Evolutionary conservation across 805 yeast genomes (phyloP), one percentile per base, ranked within the genome.

Genomic region (Candida namnaoensis): DNA sequence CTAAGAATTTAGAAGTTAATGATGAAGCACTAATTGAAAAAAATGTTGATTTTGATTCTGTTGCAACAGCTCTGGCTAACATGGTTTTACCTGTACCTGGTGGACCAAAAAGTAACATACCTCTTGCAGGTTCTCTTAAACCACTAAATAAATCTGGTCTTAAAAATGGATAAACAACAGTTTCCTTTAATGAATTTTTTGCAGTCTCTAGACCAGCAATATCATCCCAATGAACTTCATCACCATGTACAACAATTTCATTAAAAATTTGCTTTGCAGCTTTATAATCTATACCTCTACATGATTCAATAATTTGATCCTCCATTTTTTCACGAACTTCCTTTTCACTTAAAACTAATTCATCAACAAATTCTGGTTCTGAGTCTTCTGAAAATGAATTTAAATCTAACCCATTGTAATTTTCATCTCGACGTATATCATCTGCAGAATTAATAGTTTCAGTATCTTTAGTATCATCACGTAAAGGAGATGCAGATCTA

Each of bases 1-100:
- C 99, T 46, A 69, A 52, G 42, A 59, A 78, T 52, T 79, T 79
- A 28, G 96, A 88, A 2, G 96, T 82, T 48, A 91, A 69, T 1
- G 95, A 84, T 0, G 96, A 88, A 1, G 97, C 95, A 50, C 91
- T 81, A 32, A 91, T 90, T 34, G 95, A 80, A 58, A 91, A 91
- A 59, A 91, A 91, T 0, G 98, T 91, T 0, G 96, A 87, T 46
- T 85, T 82, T 4, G 96, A 85, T 62, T 93, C 98, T 0, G 96
- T 88, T 1, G 98, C 98, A 6, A 93, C 98, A 0, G 99, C 97
- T 49, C 96, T 71, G 0, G 98, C 98, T 48, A 91, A 71, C 99
- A 93, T 91, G 0, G 99, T 91, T 54, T 91, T 91, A 45, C 99
- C 99, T 0, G 99, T 91, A 7, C 99, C 99, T 0, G 99, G 98